phyloP scores from a whole-genome alignment of 2,329 filamentous ascomycete species.

The Cercospora sojina region DNA sequence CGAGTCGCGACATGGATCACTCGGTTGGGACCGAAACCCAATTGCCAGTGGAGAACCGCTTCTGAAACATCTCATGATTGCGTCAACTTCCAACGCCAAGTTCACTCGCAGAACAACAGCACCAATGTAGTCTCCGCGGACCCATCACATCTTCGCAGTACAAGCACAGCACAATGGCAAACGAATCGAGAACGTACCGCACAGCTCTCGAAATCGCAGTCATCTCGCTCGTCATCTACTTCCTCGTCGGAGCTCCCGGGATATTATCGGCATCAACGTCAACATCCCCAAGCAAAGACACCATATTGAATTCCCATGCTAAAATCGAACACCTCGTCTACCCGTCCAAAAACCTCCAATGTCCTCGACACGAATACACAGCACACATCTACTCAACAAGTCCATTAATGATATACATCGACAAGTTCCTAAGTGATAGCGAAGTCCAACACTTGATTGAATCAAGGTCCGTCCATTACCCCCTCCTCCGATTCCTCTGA shows the following conservation, averaged over 20 bases:
- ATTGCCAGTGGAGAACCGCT: background rate
- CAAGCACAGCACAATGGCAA: background rate
- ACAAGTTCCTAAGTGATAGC: slow-evolving; percentile 18
- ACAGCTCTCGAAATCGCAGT: slow-evolving; percentile 36
- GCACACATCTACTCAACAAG: slow-evolving; percentile 54
- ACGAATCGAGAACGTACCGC: slow-evolving; percentile 26
- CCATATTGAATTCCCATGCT: slow-evolving; percentile 18
- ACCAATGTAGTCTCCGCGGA: background rate
- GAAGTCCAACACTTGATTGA: slow-evolving; percentile 39
- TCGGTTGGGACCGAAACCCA: background rate
- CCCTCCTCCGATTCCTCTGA: no score
- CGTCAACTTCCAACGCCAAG: background rate
- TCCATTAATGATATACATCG: slow-evolving; percentile 60
- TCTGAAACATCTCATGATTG: background rate
- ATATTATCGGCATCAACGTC: slow-evolving; percentile 14
- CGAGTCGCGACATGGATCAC: background rate
- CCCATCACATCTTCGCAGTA: background rate
- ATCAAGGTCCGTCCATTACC: slow-evolving; percentile 50
- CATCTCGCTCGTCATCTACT: slow-evolving; percentile 36
- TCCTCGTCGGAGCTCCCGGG: slow-evolving; percentile 36
- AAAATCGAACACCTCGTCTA: slow-evolving; percentile 44
- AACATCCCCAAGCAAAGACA: background rate
- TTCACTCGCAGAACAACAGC: background rate
- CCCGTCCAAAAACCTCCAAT: slow-evolving; percentile 42
- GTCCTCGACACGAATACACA: slow-evolving; percentile 41